Evolutionary conservation across 495 filamentous ascomycete species (phyloP).

Genomic region (Podospora appendiculata): DNA sequence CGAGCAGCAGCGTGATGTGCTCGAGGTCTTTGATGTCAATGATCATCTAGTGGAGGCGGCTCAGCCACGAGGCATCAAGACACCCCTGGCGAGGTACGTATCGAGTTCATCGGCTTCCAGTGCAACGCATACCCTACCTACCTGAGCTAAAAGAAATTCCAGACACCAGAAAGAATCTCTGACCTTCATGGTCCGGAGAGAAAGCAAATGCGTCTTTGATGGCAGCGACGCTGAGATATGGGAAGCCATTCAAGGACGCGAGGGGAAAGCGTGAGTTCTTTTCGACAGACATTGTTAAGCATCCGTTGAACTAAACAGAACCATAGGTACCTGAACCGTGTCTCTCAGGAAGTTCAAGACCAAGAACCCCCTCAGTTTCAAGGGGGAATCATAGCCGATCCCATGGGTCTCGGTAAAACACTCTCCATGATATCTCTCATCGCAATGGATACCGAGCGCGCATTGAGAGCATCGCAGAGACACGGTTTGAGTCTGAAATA

Average conservation of each 20-base stretch:
- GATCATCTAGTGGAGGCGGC: too few species aligned
- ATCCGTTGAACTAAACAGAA: neutral
- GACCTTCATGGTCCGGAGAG: constrained; percentile 33
- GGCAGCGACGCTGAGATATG: constrained; percentile 14
- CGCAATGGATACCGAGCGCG: constrained; percentile 11
- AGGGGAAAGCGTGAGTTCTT: neutral
- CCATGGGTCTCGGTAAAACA: constrained; percentile 36
- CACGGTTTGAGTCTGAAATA: neutral
- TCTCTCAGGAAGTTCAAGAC: constrained; percentile 10
- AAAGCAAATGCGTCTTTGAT: constrained; percentile 26
- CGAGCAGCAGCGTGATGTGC: neutral
- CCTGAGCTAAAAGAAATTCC: neutral
- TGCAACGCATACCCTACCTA: neutral
- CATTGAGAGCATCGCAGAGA: neutral
- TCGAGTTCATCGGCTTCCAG: neutral
- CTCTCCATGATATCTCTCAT: constrained; percentile 31
- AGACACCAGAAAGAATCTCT: constrained; percentile 39
- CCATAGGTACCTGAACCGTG: constrained; percentile 19
- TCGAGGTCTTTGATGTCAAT: too few species aligned
- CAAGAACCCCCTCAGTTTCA: constrained; percentile 18
- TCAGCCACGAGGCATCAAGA: neutral
- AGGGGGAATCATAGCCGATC: constrained; percentile 35
- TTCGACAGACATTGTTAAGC: neutral
- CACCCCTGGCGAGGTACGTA: neutral
- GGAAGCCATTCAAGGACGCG: neutral